Conservation (phyloP, 768 basidiomycete species). For the Ramaria sp. region DNA sequence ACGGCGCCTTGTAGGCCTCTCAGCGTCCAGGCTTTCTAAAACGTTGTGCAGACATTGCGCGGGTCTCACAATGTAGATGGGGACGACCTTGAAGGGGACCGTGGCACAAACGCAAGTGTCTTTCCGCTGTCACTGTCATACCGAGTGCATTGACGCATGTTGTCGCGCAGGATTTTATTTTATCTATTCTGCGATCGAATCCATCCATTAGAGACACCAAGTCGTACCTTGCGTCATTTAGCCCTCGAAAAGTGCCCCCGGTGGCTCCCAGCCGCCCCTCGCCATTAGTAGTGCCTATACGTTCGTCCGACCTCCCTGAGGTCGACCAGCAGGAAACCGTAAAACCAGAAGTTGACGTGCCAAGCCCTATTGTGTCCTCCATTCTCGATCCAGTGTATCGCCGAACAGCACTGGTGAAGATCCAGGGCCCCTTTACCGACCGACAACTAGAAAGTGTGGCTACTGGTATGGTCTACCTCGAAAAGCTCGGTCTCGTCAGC, state of each 20-base stretch:
- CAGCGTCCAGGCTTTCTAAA: not conserved
- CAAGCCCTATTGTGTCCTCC: slow-evolving; percentile 52
- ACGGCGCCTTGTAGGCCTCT: not conserved
- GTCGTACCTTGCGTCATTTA: slow-evolving; percentile 87
- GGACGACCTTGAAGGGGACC: slow-evolving; percentile 2
- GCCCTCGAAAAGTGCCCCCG: slow-evolving; percentile 42
- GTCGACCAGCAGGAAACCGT: not conserved
- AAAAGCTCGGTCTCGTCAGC: slow-evolving; percentile 90
- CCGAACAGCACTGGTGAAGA: slow-evolving; percentile 89
- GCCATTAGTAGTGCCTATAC: slow-evolving; percentile 7
- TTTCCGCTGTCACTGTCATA: not conserved
- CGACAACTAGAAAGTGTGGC: slow-evolving; percentile 90
- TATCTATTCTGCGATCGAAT: slow-evolving; percentile 87
- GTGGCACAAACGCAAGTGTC: slow-evolving; percentile 4
- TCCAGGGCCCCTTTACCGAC: slow-evolving; percentile 93
- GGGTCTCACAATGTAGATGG: slow-evolving; percentile 7
- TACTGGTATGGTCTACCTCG: slow-evolving; percentile 87
- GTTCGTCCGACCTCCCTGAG: not conserved
- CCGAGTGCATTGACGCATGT: not conserved
- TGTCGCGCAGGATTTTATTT: slow-evolving; percentile 74
- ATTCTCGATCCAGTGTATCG: slow-evolving; percentile 75
- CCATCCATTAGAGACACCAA: slow-evolving; percentile 87
- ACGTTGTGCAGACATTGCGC: slow-evolving; percentile 1
- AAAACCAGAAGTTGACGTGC: slow-evolving; percentile 22
- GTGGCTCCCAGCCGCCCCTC: slow-evolving; percentile 19